Conservation (phyloP, 179 eudicot genomes). For the Sideroxylon spinosum region DNA sequence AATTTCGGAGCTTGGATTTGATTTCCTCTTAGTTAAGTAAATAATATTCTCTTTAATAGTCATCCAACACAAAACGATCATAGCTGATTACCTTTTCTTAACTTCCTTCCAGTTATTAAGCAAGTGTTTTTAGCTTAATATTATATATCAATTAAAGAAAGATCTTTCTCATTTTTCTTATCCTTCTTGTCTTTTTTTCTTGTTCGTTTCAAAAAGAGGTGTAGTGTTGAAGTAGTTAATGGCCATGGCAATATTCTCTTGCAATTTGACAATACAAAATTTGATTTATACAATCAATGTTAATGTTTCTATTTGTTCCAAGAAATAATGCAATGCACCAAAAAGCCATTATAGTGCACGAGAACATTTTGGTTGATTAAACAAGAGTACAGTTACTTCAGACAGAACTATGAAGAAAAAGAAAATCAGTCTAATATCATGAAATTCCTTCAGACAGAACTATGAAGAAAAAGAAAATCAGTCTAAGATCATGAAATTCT, state of each 20-base stretch:
- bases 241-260: neutral
- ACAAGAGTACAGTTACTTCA: neutral
- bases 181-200: neutral
- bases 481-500: no score
- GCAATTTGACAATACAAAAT: neutral
- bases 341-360: neutral
- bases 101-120: no score
- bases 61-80: no score
- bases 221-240: neutral
- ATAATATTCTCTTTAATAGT: neutral
- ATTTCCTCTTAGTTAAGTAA: neutral
- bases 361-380: neutral
- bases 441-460: no score
- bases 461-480: neutral
- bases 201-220: neutral
- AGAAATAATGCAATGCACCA: neutral
- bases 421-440: no score
- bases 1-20: neutral
- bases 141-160: no score
- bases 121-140: no score
- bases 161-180: neutral
- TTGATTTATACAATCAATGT: neutral
- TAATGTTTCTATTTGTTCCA: neutral
- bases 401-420: neutral
- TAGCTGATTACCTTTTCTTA: no score